These are phyloP conservation scores for Alternaria dauci DNA, from an alignment of 2,329 filamentous ascomycete species.

Conservation along the genomic window DNA sequence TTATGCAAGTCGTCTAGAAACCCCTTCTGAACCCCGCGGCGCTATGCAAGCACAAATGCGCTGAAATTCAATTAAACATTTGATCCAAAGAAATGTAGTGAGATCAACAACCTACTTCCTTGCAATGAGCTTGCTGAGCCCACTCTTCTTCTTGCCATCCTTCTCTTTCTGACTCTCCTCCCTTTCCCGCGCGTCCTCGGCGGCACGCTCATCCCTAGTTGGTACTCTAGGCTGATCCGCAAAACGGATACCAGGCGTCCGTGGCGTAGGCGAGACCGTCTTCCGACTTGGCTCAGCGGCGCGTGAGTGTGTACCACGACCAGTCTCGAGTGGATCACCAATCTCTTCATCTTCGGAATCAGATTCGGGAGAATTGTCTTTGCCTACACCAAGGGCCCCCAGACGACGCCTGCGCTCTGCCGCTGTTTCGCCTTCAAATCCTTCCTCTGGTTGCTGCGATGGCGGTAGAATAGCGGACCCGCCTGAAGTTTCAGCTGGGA, in stretches of 20 bases:
- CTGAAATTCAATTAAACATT: conserved; percentile 2
- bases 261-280: conserved; percentile 22
- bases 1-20: background rate
- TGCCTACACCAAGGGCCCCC: conserved; percentile 71
- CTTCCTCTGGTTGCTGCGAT: conserved; percentile 29
- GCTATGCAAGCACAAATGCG: conserved; percentile 9
- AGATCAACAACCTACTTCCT: conserved; percentile 16
- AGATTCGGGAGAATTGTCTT: conserved; percentile 37
- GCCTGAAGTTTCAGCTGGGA: conserved; percentile 25
- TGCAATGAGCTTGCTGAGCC: conserved; percentile 30
- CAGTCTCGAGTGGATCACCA: conserved; percentile 47
- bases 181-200: conserved; percentile 34
- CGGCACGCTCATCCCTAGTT: conserved; percentile 45
- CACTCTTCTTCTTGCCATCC: conserved; percentile 27
- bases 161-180: conserved; percentile 28
- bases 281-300: conserved; percentile 17
- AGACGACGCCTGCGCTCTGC: conserved; percentile 77
- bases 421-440: conserved; percentile 68
- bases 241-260: conserved; percentile 67
- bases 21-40: background rate
- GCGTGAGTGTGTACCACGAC: conserved; percentile 39
- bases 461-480: conserved; percentile 14
- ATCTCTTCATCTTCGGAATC: conserved; percentile 46
- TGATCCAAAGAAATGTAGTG: background rate
- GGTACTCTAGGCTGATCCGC: conserved; percentile 58